Evolutionary conservation across 2,329 filamentous ascomycete genomes (phyloP), one percentile per base, ranked within the genome.

Genomic region (Pezicula neosporulosa): DNA sequence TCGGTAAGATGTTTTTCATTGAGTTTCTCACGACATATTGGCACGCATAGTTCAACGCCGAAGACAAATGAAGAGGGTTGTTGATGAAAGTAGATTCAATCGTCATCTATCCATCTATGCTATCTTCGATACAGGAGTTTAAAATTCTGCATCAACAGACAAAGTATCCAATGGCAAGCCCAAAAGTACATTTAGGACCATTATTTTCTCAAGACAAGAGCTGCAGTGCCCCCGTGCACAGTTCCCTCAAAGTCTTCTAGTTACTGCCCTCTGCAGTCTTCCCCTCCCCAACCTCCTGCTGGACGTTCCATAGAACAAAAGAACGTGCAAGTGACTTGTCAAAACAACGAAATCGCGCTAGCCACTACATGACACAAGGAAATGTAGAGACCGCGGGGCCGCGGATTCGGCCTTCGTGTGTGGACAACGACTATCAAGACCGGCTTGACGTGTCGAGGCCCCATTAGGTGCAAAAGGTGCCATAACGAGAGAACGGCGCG

Each of bases 41-140:
- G 28, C 28, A 30, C 38, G 21, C 38, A 21, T 24, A 42, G 6
- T n/a, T n/a, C n/a, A n/a, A n/a, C 4, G 13, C 12, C 21, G 18
- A 42, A 18, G 21, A 16, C 21, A 24, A 42, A 19, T n/a, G 8
- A 18, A 42, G n/a, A 24, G 18, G 9, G 21, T 42, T 42, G 38
- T 42, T 24, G 18, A 42, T 30, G 50, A 47, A 56, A 5, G 50
- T 48, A 56, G 74, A 77, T 78, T 79, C 77, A 75, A 77, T 60
- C 63, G 75, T 72, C 75, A 51, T 77, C 77, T 78, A 78, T 68
- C 63, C 67, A 64, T 58, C 56, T 49, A 27, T 18, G 42, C 18
- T 41, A 36, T 37, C 36, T 21, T 41, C 21, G 33, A 39, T 33
- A 27, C 44, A 51, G 7, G 7, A 12, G 10, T 30, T 30, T 30